A percentile compares a stretch with the other conserved stretches of the same genome.
Evolutionary conservation across 768 basidiomycete genomes (phyloP).

Genomic region (Arthromyces matolae): DNA sequence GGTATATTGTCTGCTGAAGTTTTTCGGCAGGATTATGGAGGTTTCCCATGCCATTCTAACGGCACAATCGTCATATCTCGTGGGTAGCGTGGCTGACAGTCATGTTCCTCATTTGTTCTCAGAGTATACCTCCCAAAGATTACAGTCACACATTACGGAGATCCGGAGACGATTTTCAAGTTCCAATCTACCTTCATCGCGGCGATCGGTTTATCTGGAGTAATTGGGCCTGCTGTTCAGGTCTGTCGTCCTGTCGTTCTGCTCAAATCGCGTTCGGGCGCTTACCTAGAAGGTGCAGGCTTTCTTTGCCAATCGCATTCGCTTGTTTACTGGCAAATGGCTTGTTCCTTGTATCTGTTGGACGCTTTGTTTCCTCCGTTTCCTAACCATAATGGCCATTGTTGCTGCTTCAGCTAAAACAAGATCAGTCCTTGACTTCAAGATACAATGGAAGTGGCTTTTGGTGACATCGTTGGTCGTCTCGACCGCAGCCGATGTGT

Average conservation of each 20-base stretch:
- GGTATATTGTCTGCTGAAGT: too few relatives aligned
- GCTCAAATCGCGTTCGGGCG: neutral
- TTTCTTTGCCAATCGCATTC: slow-evolving; percentile 15
- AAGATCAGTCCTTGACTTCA: neutral
- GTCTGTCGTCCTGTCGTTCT: neutral
- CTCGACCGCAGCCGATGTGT: slow-evolving; percentile 9
- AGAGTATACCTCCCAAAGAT: too few relatives aligned
- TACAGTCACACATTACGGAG: too few relatives aligned
- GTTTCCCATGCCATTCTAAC: too few relatives aligned
- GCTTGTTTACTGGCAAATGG: slow-evolving; percentile 2
- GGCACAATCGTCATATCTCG: too few relatives aligned
- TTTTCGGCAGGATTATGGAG: too few relatives aligned
- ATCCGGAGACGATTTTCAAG: too few relatives aligned
- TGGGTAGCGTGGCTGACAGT: too few relatives aligned
- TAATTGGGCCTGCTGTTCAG: slow-evolving; percentile 9
- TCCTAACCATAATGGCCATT: slow-evolving; percentile 2
- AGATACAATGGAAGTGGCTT: slow-evolving; percentile 4
- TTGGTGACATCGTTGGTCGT: slow-evolving; percentile 1
- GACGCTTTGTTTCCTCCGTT: slow-evolving; percentile 8
- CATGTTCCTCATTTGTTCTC: too few relatives aligned
- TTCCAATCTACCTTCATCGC: too few relatives aligned
- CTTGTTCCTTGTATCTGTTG: slow-evolving; percentile 9
- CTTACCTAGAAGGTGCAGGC: slow-evolving; percentile 1
- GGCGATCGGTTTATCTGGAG: too few relatives aligned
- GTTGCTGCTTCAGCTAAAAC: neutral